Percentiles rank a stretch among this genome's conserved stretches.
These are phyloP conservation scores for Castanospermum australe DNA, from an alignment of 306 rosid genomes.

Conservation along the genomic window DNA sequence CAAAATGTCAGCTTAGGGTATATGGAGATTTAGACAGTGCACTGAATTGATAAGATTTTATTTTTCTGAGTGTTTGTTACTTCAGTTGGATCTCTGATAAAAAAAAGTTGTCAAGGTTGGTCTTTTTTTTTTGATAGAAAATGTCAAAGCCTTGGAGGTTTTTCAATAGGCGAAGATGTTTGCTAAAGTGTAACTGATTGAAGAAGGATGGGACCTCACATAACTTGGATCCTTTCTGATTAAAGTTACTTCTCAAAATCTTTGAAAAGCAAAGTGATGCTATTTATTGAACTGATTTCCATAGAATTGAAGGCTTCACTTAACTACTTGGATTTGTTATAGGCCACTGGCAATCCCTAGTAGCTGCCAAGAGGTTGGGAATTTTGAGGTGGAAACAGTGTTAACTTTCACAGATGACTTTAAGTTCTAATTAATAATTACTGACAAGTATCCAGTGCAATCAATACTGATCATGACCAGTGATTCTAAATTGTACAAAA, in stretches of 20 bases:
- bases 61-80: no score
- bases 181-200: no score
- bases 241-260: not conserved
- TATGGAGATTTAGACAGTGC: not conserved
- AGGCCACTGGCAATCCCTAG: no score
- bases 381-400: not conserved
- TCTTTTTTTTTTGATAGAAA: no score
- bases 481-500: not conserved
- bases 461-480: not conserved
- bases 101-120: not conserved
- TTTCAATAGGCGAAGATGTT: no score
- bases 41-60: not conserved
- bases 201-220: no score
- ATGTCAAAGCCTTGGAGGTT: not conserved
- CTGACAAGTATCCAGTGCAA: not conserved
- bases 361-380: not conserved
- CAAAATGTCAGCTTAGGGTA: not conserved
- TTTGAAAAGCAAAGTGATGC: not conserved
- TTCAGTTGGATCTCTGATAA: not conserved
- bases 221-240: no score
- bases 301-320: not conserved
- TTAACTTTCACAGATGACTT: not conserved
- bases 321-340: not conserved
- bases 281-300: not conserved
- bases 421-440: not conserved